Percentiles rank a stretch among this genome's conserved stretches.
Evolutionary conservation across 305 asterid genomes (phyloP).

Genomic region (Rubia peregrina): DNA sequence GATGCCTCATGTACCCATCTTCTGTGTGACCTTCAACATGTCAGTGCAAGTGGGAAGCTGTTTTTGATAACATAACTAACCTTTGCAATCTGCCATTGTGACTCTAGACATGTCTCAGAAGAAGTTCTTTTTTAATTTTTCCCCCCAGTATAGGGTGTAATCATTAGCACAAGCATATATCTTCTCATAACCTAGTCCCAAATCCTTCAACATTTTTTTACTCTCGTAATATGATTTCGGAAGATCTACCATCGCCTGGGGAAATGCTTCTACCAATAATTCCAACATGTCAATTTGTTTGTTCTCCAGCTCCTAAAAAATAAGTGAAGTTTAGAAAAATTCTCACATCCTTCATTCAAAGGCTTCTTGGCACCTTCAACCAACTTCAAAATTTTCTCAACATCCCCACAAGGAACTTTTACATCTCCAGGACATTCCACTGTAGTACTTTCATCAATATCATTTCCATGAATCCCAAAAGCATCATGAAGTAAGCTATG

Average conservation of each 20-base stretch:
- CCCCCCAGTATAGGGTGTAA: slow-evolving; percentile 8
- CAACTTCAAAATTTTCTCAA: slow-evolving; percentile 11
- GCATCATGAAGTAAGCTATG: neutral
- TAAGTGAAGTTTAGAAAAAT: slow-evolving; percentile 13
- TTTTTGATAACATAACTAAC: slow-evolving; percentile 13
- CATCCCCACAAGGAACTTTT: slow-evolving; percentile 8
- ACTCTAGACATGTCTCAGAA: neutral
- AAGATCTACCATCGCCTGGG: neutral
- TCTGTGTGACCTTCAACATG: neutral
- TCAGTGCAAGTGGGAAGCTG: neutral
- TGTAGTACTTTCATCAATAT: neutral
- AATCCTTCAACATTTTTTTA: neutral
- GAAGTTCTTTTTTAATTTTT: neutral
- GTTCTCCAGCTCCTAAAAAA: slow-evolving; percentile 1
- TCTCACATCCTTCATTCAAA: slow-evolving; percentile 14
- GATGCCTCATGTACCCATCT: slow-evolving; percentile 4
- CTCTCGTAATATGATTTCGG: slow-evolving; percentile 1
- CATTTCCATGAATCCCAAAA: neutral
- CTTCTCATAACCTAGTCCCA: slow-evolving; percentile 13
- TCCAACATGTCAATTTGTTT: neutral
- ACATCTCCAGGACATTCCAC: neutral
- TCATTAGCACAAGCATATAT: slow-evolving; percentile 9
- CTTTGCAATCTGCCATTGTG: slow-evolving; percentile 8
- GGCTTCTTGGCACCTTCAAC: neutral
- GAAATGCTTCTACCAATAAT: neutral